Conservation (phyloP, 345 rosid genomes). For the Aquilaria yunnanensis region DNA sequence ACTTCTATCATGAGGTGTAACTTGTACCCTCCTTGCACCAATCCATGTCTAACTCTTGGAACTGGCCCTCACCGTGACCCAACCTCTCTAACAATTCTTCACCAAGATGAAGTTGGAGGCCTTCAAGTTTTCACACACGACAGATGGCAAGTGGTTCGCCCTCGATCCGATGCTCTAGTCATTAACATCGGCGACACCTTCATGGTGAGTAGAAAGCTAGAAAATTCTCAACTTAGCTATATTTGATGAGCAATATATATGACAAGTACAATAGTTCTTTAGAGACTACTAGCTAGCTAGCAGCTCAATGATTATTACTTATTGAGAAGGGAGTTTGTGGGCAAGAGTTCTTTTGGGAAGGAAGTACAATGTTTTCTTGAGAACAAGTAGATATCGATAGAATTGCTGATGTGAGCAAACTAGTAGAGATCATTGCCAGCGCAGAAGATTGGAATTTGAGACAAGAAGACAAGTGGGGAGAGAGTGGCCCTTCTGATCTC, state of each 20-base stretch:
- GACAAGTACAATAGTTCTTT: too few species aligned
- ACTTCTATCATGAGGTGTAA: slow-evolving; percentile 65
- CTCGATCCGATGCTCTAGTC: slow-evolving; percentile 54
- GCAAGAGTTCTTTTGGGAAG: too few species aligned
- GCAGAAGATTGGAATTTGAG: too few species aligned
- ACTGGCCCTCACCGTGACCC: slow-evolving; percentile 94
- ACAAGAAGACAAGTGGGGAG: too few species aligned
- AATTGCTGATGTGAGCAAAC: too few species aligned
- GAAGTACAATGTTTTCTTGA: too few species aligned
- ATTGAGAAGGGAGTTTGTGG: too few species aligned
- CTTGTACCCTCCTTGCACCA: slow-evolving; percentile 59
- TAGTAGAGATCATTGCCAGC: too few species aligned
- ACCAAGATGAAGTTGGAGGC: slow-evolving; percentile 78
- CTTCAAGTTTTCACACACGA: slow-evolving; percentile 58
- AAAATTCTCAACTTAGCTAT: background rate
- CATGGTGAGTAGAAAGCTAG: slow-evolving; percentile 30
- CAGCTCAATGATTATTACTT: too few species aligned
- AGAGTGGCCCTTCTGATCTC: background rate
- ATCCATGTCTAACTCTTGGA: slow-evolving; percentile 52
- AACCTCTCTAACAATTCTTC: slow-evolving; percentile 72
- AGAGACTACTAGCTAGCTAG: too few species aligned
- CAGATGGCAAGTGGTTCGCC: slow-evolving; percentile 58
- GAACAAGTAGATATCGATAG: too few species aligned
- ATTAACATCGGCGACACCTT: slow-evolving; percentile 80
- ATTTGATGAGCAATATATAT: background rate